Base-by-base conservation (phyloP, 225 moss, liverwort and hornwort genomes). In the Marchantia paleacea region DNA sequence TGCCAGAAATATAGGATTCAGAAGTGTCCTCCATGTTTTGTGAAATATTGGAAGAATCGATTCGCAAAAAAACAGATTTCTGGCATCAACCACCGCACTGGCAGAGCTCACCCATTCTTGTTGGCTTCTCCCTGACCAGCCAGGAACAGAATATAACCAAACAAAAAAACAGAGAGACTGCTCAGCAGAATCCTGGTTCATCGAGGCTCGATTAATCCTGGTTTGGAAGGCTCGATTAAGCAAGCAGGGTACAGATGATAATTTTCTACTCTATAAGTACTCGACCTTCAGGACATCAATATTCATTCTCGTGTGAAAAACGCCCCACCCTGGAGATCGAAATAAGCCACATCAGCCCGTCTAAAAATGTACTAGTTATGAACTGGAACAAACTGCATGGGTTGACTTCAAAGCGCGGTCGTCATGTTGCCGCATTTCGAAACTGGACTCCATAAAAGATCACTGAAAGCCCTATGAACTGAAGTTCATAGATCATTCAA, bases 401-500 rank as follows among this genome's bases (percentile, higher is more conserved):
- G 52, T 30, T 55, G 80, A 77, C 5, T 60, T 62, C 78, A 52
- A 31, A 39, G 31, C 55, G 65, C 31, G 65, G 55, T 79, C 55
- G 47, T 39, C 69, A 26, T 22, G 20, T 76, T 15, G 58, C 75
- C 20, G 58, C 20, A 26, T 47, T 60, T 58, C 0, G 0, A 22
- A 29, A 20, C 65, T 62, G 61, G 65, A 78, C 50, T 24, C 47
- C 47, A n/a, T 7, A 60, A 47, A 63, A 73, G 6, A 30, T 65
- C 66, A 67, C 53, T 73, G 75, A 19, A 53, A 16, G 39, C 73
- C 74, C 28, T 15, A 63, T 49, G 11, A 79, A 47, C 69, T 39
- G 52, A 28, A 68, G 57, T 73, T 78, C 66, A 55, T 68, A 19
- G 66, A 69, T 22, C 29, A 79, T 49, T 81, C 65, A 52, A 15